Evolutionary conservation across 225 moss, liverwort and hornwort genomes (phyloP).

Genomic region (Pseudisothecium myosuroides): DNA sequence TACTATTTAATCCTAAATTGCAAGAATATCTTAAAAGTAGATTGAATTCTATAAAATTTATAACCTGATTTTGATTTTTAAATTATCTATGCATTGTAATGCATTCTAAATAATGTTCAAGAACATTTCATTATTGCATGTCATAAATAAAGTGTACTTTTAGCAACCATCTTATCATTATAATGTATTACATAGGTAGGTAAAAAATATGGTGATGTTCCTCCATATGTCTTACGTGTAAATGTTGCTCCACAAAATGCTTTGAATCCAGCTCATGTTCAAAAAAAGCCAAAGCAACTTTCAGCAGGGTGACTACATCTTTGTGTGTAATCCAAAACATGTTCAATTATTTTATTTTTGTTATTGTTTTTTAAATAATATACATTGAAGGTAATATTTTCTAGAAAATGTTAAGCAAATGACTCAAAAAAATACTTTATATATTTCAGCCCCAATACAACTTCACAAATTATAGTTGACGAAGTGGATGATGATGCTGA

Average conservation of each 20-base stretch:
- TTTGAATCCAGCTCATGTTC: not conserved
- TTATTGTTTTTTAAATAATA: not conserved
- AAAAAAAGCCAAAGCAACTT: not conserved
- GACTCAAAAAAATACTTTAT: not conserved
- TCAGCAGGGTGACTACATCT: not conserved
- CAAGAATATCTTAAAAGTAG: too few species aligned
- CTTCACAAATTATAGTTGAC: not conserved
- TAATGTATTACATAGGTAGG: not conserved
- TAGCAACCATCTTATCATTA: not conserved
- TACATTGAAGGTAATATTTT: not conserved
- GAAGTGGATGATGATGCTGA: not conserved
- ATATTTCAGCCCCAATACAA: not conserved
- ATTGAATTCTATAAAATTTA: not conserved
- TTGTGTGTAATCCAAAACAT: not conserved
- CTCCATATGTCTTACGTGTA: constrained; percentile 25
- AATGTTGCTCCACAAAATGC: constrained; percentile 21
- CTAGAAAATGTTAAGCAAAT: not conserved
- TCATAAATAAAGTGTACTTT: not conserved
- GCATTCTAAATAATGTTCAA: not conserved
- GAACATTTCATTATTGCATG: not conserved
- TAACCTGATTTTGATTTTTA: not conserved
- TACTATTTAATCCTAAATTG: not conserved
- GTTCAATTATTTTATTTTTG: not conserved
- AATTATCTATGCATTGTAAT: too few species aligned
- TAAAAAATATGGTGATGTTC: constrained; percentile 25